Percentiles rank a stretch among this genome's conserved stretches.
phyloP scores from a whole-genome alignment of 2,329 filamentous ascomycete species.

The Colletotrichum caudatum region DNA sequence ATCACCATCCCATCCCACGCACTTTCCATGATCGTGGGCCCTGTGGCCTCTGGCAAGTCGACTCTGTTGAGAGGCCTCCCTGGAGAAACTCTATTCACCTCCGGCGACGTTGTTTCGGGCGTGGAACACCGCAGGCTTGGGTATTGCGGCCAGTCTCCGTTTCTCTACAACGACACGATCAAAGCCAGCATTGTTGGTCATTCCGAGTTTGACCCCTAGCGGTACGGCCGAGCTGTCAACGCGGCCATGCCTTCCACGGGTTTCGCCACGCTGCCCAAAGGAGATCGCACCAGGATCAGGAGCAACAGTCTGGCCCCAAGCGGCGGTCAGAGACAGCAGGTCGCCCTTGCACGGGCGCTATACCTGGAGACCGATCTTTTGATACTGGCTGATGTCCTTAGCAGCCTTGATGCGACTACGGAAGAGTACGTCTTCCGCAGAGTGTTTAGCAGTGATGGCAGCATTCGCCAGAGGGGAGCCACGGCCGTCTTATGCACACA shows the following conservation, averaged over 20 bases:
- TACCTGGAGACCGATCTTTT: conserved; percentile 49
- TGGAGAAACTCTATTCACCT: conserved; percentile 44
- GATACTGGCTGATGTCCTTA: conserved; percentile 53
- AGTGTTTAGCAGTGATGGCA: conserved; percentile 48
- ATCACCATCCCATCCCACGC: conserved; percentile 47
- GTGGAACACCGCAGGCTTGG: conserved; percentile 2
- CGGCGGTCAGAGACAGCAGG: conserved; percentile 52
- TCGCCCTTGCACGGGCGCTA: conserved; percentile 49
- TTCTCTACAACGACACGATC: no score
- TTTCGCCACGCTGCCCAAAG: conserved; percentile 49
- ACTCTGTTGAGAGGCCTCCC: conserved; percentile 54
- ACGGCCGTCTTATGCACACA: conserved; percentile 55
- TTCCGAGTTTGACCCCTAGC: no score
- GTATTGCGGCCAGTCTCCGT: no score
- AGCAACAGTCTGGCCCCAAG: conserved; percentile 57
- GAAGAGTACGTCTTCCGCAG: conserved; percentile 49
- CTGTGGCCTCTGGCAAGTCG: conserved; percentile 56
- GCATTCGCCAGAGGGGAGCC: conserved; percentile 44
- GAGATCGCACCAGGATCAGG: conserved; percentile 55
- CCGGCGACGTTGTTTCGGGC: conserved; percentile 42
- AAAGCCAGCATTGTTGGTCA: no score
- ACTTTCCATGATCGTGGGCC: conserved; percentile 55
- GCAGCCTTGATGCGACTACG: conserved; percentile 51
- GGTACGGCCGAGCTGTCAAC: not conserved
- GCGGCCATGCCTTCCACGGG: conserved; percentile 50